Evolutionary conservation across 352 stramenopile genomes (phyloP).

Genomic region (Blastocystis sp.): DNA sequence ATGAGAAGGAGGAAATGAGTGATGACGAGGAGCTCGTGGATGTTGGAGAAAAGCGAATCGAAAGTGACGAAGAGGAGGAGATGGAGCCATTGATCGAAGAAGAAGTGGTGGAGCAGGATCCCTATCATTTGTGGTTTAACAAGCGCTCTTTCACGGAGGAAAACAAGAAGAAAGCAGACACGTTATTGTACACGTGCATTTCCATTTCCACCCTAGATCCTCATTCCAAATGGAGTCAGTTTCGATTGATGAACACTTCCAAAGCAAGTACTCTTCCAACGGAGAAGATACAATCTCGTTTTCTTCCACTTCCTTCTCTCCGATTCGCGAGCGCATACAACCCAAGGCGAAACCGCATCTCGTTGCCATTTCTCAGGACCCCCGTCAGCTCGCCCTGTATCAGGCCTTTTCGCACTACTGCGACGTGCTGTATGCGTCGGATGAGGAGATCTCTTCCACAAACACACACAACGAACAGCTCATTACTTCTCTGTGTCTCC

Average conservation of each 20-base stretch:
- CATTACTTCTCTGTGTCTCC: constrained; percentile 3
- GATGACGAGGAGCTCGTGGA: not conserved
- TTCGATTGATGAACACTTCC: not conserved
- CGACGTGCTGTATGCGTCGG: constrained; percentile 27
- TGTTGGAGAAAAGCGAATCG: not conserved
- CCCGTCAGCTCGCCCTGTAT: not conserved
- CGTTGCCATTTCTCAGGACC: not conserved
- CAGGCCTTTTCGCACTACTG: constrained; percentile 29
- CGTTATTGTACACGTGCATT: not conserved
- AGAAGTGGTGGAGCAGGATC: not conserved
- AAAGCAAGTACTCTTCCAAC: constrained; percentile 20
- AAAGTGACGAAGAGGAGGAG: not conserved
- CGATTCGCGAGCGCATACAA: not conserved
- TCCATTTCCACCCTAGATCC: not conserved
- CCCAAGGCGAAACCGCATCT: not conserved
- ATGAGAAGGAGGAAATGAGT: not conserved
- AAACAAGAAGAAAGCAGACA: not conserved
- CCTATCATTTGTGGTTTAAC: constrained; percentile 41
- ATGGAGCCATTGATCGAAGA: not conserved
- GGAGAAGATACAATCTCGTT: not conserved
- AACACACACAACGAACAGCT: constrained; percentile 4
- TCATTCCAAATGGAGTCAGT: not conserved
- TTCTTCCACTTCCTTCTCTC: not conserved
- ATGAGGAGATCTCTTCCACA: not conserved
- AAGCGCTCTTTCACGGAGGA: not conserved